Conservation (phyloP, 2,329 filamentous ascomycete species). For the Phyllosticta paracitricarpa region DNA sequence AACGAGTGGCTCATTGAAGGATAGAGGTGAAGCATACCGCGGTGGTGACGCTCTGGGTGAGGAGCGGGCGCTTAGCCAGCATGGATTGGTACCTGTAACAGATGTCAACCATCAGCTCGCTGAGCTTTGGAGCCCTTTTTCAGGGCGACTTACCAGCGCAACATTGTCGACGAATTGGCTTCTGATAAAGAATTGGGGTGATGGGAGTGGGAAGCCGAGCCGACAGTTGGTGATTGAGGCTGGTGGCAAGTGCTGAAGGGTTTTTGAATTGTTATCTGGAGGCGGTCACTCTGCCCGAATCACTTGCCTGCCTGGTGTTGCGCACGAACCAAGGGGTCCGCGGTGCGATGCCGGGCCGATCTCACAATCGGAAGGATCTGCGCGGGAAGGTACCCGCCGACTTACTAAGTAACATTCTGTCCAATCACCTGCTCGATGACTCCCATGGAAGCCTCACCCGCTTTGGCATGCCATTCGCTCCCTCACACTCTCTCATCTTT, state of each 20-base stretch:
- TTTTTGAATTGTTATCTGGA: slow-evolving; percentile 2
- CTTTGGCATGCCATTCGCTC: neutral
- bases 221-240: neutral
- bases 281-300: neutral
- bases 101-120: slow-evolving; percentile 6
- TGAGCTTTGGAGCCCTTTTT: slow-evolving; percentile 14
- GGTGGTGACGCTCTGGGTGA: slow-evolving; percentile 86
- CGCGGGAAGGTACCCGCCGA: neutral
- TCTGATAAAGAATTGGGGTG: neutral
- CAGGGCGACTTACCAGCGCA: slow-evolving; percentile 29
- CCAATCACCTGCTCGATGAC: neutral
- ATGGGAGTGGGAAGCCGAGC: neutral
- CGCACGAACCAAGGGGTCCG: slow-evolving; percentile 7
- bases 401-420: neutral
- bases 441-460: neutral
- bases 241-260: neutral
- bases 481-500: neutral
- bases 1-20: neutral
- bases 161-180: slow-evolving; percentile 22
- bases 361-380: neutral
- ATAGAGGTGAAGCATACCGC: slow-evolving; percentile 38
- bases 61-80: slow-evolving; percentile 68
- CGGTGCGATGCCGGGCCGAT: neutral
- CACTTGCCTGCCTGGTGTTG: neutral
- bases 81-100: slow-evolving; percentile 68